Evolutionary conservation across 805 yeast genomes (phyloP), one percentile per base, ranked within the genome.

Genomic region (Saturnispora galanensis): DNA sequence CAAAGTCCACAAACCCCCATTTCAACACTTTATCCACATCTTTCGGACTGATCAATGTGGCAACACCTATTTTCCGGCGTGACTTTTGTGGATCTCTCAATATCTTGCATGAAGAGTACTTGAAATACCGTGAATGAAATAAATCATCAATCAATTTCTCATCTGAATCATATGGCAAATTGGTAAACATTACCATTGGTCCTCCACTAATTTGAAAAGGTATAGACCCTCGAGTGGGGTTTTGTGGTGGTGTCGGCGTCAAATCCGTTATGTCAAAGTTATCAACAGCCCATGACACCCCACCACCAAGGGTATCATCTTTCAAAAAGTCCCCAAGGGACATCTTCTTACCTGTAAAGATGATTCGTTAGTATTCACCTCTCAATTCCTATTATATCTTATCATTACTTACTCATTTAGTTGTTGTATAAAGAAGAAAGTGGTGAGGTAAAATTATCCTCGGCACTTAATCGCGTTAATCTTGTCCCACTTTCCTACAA

Each of bases 241-340:
- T 21, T 29, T 13, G 41, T 6, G 44, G 11, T 10, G 52, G 42
- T 5, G 51, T 47, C 5, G 75, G 71, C 10, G 75, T 74, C 52
- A 79, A 76, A 32, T 81, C 72, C 35, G 72, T 70, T 61, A 79
- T 65, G 56, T 79, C 86, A 46, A 79, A 76, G 54, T 79, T 84
- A 52, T 79, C 85, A 11, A 46, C 46, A 13, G 84, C 84, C 86
- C 86, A 79, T 7, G 78, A 73, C 7, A 39, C 37, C 26, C 49
- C 44, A 7, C 73, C 72, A 12, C 77, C 78, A 34, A 69, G 54
- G 35, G 66, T 56, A 39, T 68, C 66, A 48, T 69, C 73, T 26
- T 67, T 69, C 43, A 66, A 59, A 54, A 71, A 70, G 50, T 70
- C 75, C 47, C 66, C 66, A 26, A 70, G 56, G 29, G 73, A 65